These are phyloP conservation scores for Plasmodium blacklocki DNA, from an alignment of 169 alveolate species.

Conservation along the genomic window DNA sequence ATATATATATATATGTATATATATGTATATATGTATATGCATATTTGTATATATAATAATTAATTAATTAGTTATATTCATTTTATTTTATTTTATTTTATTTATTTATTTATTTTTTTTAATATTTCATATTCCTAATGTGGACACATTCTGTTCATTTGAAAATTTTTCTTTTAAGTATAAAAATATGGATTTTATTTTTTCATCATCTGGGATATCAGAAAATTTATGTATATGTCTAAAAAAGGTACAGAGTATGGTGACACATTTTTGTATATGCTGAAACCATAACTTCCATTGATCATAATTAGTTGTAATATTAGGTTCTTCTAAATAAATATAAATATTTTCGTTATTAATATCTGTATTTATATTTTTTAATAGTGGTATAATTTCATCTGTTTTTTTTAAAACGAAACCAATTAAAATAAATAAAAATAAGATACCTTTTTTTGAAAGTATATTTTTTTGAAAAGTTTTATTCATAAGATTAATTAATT, in stretches of 20 bases:
- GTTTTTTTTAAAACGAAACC: constrained; percentile 53
- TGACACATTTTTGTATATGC: constrained; percentile 21
- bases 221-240: constrained; percentile 55
- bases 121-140: not conserved
- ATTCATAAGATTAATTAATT: constrained; percentile 63
- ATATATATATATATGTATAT: not conserved
- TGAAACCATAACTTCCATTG: constrained; percentile 61
- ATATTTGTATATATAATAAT: not conserved
- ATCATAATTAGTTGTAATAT: constrained; percentile 35
- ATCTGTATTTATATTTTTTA: constrained; percentile 48
- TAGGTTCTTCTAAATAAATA: constrained; percentile 58
- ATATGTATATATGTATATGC: not conserved
- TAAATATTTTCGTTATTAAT: constrained; percentile 44
- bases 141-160: not conserved
- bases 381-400: constrained; percentile 20
- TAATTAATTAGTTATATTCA: not conserved
- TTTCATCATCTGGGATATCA: constrained; percentile 41
- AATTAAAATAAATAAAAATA: constrained; percentile 47
- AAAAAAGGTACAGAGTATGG: constrained; percentile 41
- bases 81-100: no score
- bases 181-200: constrained; percentile 34
- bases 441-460: constrained; percentile 59
- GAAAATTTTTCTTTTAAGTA: constrained; percentile 28
- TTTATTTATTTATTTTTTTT: constrained; percentile 1
- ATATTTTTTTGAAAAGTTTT: constrained; percentile 51